Conservation (phyloP, 2,329 filamentous ascomycete species). For the Penicillium capsulatum region DNA sequence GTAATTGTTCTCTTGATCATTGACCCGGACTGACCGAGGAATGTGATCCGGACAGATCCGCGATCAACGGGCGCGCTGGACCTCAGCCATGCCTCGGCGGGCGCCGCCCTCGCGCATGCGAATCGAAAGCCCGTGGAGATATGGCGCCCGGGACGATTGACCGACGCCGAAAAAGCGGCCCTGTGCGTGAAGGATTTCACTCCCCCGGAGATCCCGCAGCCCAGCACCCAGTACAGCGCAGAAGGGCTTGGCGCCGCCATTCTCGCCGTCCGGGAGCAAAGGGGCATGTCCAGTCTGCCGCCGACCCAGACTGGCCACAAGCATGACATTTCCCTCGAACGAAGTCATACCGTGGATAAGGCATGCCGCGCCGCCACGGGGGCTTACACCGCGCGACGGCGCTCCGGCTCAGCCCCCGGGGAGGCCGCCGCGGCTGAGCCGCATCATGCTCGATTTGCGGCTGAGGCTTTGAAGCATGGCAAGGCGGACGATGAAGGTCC, state of each 20-base stretch:
- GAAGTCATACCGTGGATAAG: constrained; percentile 49
- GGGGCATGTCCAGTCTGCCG: constrained; percentile 12
- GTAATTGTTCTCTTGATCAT: too few species aligned
- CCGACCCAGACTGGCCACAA: constrained; percentile 13
- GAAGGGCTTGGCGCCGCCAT: constrained; percentile 72
- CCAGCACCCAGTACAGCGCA: constrained; percentile 53
- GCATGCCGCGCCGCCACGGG: constrained; percentile 73
- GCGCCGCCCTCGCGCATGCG: constrained; percentile 70
- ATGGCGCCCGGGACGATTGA: constrained; percentile 62
- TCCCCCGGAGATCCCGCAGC: constrained; percentile 20
- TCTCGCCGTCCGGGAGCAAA: constrained; percentile 49
- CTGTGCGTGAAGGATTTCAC: constrained; percentile 58
- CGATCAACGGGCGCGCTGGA: constrained; percentile 56
- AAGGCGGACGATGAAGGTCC: constrained; percentile 41
- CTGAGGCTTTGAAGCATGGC: constrained; percentile 59
- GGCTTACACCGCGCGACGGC: constrained; percentile 63
- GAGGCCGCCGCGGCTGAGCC: constrained; percentile 46
- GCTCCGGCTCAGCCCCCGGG: constrained; percentile 61
- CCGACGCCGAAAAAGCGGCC: constrained; percentile 58
- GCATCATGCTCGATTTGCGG: constrained; percentile 62
- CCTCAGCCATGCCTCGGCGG: constrained; percentile 57
- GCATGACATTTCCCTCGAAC: constrained; percentile 44
- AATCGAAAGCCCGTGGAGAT: constrained; percentile 60
- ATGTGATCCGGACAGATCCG: constrained; percentile 18
- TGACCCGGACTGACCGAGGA: too few species aligned